Conservation (phyloP, 2,329 filamentous ascomycete species). For the Fusarium miscanthi region DNA sequence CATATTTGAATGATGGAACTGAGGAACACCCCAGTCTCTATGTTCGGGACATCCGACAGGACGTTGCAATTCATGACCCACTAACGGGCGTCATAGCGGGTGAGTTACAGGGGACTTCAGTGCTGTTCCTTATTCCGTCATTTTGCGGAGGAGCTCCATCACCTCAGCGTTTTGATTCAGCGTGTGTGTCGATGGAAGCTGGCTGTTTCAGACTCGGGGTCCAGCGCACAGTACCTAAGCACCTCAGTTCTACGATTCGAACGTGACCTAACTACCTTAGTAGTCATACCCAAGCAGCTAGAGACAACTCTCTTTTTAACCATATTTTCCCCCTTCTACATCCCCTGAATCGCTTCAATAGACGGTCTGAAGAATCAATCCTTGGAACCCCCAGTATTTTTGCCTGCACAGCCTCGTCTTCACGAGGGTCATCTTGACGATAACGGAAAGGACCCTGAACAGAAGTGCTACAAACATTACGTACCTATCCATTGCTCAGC, state of each 20-base stretch:
- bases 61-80: slow-evolving; percentile 19
- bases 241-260: background rate
- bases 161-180: slow-evolving; percentile 14
- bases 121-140: slow-evolving; percentile 24
- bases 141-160: slow-evolving; percentile 29
- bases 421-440: slow-evolving; percentile 26
- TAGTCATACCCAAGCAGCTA: slow-evolving; percentile 5
- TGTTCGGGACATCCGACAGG: background rate
- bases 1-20: background rate
- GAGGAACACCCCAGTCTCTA: background rate
- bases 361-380: slow-evolving; percentile 7
- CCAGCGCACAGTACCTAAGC: background rate
- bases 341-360: slow-evolving; percentile 7
- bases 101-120: slow-evolving; percentile 23
- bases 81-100: slow-evolving; percentile 32
- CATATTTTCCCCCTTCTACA: background rate
- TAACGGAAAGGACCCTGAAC: slow-evolving; percentile 24
- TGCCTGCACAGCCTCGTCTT: slow-evolving; percentile 43
- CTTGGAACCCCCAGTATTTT: slow-evolving; percentile 16
- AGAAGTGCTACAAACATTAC: slow-evolving; percentile 28
- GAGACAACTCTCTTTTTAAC: slow-evolving; percentile 2
- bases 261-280: background rate
- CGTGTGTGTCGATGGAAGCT: slow-evolving; percentile 7
- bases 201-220: slow-evolving; percentile 14
- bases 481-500: slow-evolving; percentile 41